Evolutionary conservation across 2,329 filamentous ascomycete genomes (phyloP), one percentile per base, ranked within the genome.

Genomic region (Neurospora crassa): DNA sequence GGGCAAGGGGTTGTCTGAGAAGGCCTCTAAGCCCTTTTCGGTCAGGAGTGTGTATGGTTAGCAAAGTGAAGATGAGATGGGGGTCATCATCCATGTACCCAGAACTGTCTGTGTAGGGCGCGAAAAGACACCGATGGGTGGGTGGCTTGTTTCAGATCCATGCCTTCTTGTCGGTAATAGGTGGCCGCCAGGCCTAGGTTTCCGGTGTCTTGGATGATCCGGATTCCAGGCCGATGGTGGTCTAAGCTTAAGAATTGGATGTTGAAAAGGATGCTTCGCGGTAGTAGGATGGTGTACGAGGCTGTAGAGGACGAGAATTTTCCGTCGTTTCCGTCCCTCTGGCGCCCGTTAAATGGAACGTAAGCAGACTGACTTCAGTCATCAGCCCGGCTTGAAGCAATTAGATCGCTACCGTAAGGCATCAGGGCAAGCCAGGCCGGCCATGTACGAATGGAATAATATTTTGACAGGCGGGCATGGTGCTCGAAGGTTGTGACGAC

Each of bases 111-210:
- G 20, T 59, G 47, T 59, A 59, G 18, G 53, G 53, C 53, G 71
- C 72, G 73, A 72, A 68, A 75, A 75, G 74, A 74, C 74, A 77
- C 75, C 75, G 78, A 78, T 79, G 78, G 78, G 53, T 34, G 79
- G 78, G 78, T 80, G 79, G 76, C 77, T 81, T 81, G 81, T 81
- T 79, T 81, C 78, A 80, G 75, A 70, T 75, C 74, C 75, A 75
- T 77, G 74, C 74, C 75, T 75, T 73, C 73, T 74, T 72, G 74
- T 74, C 74, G 75, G 70, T 71, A 68, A 68, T 71, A 70, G 71
- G 75, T 74, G 74, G 73, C 72, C 75, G 74, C 69, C 40, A 69
- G 42, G 18, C 34, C 78, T 77, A 74, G 74, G 78, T 79, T 77
- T 76, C 53, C 53, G 29, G 29, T 34, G 24, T 37, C 53, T 63